Conservation (phyloP, 2,329 filamentous ascomycete genomes). For the Exophiala calicioides region DNA sequence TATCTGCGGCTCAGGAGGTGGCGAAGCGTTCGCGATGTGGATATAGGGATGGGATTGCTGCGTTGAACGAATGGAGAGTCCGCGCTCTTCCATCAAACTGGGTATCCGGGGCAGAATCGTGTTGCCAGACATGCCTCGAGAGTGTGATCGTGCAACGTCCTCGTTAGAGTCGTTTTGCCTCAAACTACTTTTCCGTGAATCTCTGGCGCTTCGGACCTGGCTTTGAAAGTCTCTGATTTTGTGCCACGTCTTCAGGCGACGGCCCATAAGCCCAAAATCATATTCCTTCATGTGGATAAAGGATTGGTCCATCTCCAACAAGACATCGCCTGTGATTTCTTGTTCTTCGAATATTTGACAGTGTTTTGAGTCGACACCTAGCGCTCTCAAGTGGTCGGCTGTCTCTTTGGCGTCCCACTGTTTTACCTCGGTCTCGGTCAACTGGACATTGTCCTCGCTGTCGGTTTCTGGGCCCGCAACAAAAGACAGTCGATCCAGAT, state of each 20-base stretch:
- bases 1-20: constrained; percentile 26
- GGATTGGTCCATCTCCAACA: constrained; percentile 92
- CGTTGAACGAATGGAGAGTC: constrained; percentile 30
- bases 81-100: constrained; percentile 39
- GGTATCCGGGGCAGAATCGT: constrained; percentile 48
- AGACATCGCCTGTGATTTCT: constrained; percentile 90
- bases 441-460: constrained; percentile 76
- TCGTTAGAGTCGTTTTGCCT: constrained; percentile 35
- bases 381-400: constrained; percentile 81
- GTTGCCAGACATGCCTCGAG: constrained; percentile 40
- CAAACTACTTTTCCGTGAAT: constrained; percentile 35
- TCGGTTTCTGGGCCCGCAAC: constrained; percentile 94
- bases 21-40: constrained; percentile 8
- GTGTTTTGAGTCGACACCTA: constrained; percentile 82
- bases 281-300: constrained; percentile 95
- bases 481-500: constrained; percentile 74
- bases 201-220: constrained; percentile 67
- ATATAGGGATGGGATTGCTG: constrained; percentile 19
- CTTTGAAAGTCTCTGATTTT: constrained; percentile 91
- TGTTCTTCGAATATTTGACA: constrained; percentile 95
- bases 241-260: constrained; percentile 91
- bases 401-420: constrained; percentile 79
- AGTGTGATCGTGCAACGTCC: constrained; percentile 47
- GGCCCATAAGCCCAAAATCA: constrained; percentile 85
- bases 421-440: constrained; percentile 72